Percentiles rank a stretch among this genome's conserved stretches.
phyloP scores from a whole-genome alignment of 345 rosid genomes.

The Jatropha curcas region DNA sequence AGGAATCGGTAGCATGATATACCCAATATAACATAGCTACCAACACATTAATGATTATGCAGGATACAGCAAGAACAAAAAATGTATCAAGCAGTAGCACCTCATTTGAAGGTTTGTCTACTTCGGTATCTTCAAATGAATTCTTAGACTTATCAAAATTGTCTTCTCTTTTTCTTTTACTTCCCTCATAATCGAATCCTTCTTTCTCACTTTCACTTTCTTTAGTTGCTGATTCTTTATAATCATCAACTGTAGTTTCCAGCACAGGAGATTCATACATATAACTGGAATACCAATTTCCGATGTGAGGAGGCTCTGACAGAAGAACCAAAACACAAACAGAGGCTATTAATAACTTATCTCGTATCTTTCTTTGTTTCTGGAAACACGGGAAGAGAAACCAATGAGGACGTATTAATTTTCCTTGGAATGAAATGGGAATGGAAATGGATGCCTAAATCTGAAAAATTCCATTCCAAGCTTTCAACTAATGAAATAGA shows the following conservation, averaged over 20 bases:
- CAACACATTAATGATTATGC: background rate
- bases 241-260: slow-evolving; percentile 42
- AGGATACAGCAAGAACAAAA: background rate
- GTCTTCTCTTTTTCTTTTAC: slow-evolving; percentile 7
- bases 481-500: too few species aligned
- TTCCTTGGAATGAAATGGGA: too few species aligned
- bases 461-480: too few species aligned
- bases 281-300: slow-evolving; percentile 67
- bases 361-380: too few species aligned
- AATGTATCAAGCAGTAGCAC: slow-evolving; percentile 19
- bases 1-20: background rate
- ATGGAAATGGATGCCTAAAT: too few species aligned
- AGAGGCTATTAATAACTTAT: slow-evolving; percentile 20
- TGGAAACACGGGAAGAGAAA: too few species aligned
- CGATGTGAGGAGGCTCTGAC: slow-evolving; percentile 61
- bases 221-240: slow-evolving; percentile 21
- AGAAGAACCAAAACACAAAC: slow-evolving; percentile 40
- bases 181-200: slow-evolving; percentile 15
- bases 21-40: background rate
- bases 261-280: slow-evolving; percentile 55
- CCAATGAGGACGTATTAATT: too few species aligned
- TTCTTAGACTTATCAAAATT: slow-evolving; percentile 10
- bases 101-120: slow-evolving; percentile 5
- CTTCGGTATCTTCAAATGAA: background rate
- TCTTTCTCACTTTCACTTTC: slow-evolving; percentile 34